Evolutionary conservation across 331 rosid species (phyloP).

Genomic region (Spiraea crenata): DNA sequence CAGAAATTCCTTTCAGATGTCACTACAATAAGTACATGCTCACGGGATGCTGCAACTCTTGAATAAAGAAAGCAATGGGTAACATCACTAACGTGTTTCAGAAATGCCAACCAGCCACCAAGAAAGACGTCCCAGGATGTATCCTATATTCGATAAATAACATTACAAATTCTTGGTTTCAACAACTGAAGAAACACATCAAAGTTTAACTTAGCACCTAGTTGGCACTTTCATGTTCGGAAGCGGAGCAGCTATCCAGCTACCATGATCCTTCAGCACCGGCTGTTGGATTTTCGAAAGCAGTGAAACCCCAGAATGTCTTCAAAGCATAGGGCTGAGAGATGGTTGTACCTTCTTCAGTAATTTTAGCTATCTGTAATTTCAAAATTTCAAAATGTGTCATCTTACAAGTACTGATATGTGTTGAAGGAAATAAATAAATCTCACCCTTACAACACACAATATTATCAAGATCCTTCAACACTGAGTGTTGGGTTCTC

Average conservation of each 20-base stretch:
- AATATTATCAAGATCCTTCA: not conserved
- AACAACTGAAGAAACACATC: conserved; percentile 3
- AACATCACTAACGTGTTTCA: not conserved
- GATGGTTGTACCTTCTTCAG: conserved; percentile 65
- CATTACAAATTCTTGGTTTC: conserved; percentile 13
- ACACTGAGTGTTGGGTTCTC: not conserved
- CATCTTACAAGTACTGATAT: not conserved
- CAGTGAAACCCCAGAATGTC: conserved; percentile 79
- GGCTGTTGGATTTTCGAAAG: conserved; percentile 69
- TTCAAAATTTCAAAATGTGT: conserved; percentile 20
- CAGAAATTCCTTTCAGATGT: not conserved
- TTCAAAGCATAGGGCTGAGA: conserved; percentile 70
- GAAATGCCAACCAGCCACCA: conserved; percentile 3
- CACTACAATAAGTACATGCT: conserved; percentile 3
- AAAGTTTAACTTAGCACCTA: conserved; percentile 7
- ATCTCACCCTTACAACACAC: not conserved
- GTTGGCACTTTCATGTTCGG: conserved; percentile 4
- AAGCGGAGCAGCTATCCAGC: conserved; percentile 5
- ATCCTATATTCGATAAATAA: conserved; percentile 7
- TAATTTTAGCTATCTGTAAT: conserved; percentile 74
- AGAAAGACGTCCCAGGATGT: not conserved
- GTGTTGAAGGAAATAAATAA: not conserved
- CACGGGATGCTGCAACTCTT: not conserved
- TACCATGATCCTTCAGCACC: conserved; percentile 98
- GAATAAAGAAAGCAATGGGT: not conserved